phyloP scores from a whole-genome alignment of 2,329 filamentous ascomycete species.

The Beauveria medogensis region DNA sequence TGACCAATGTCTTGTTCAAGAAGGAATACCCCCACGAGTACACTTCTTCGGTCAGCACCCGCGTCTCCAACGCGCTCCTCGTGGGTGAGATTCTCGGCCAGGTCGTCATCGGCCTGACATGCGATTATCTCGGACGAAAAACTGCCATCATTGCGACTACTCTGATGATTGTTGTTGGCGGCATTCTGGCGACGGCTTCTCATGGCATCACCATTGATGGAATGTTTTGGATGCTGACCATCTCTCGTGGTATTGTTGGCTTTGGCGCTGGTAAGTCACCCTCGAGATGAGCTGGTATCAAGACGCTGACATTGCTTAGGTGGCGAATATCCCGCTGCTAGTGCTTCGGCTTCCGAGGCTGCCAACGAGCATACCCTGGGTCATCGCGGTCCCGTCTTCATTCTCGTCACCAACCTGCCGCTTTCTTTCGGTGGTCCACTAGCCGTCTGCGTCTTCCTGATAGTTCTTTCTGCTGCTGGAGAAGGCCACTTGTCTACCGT shows the following conservation, averaged over 20 bases:
- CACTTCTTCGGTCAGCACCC: slow-evolving; percentile 29
- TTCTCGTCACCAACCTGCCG: slow-evolving; percentile 35
- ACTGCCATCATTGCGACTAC: slow-evolving; percentile 39
- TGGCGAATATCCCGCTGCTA: slow-evolving; percentile 39
- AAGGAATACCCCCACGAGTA: slow-evolving; percentile 27
- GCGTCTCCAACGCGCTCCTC: slow-evolving; percentile 32
- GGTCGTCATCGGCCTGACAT: slow-evolving; percentile 33
- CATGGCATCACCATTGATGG: slow-evolving; percentile 36
- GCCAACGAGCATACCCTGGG: slow-evolving; percentile 36
- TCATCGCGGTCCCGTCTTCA: slow-evolving; percentile 33
- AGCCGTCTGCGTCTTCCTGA: slow-evolving; percentile 37
- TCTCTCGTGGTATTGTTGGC: slow-evolving; percentile 39
- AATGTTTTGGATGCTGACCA: slow-evolving; percentile 46
- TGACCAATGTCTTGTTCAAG: slow-evolving; percentile 24
- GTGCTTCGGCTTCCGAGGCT: slow-evolving; percentile 37
- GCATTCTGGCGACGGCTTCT: slow-evolving; percentile 37
- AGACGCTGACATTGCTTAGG: slow-evolving; percentile 8
- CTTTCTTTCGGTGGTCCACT: slow-evolving; percentile 25
- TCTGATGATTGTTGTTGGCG: slow-evolving; percentile 37
- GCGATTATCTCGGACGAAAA: slow-evolving; percentile 41
- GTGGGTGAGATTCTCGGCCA: slow-evolving; percentile 36
- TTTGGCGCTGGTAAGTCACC: slow-evolving; percentile 29
- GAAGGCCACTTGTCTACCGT: slow-evolving; percentile 30
- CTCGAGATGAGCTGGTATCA: neutral
- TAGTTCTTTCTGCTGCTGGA: slow-evolving; percentile 32